Evolutionary conservation across 2,329 filamentous ascomycete genomes (phyloP), one percentile per base, ranked within the genome.

Genomic region (Ascochyta lentis): DNA sequence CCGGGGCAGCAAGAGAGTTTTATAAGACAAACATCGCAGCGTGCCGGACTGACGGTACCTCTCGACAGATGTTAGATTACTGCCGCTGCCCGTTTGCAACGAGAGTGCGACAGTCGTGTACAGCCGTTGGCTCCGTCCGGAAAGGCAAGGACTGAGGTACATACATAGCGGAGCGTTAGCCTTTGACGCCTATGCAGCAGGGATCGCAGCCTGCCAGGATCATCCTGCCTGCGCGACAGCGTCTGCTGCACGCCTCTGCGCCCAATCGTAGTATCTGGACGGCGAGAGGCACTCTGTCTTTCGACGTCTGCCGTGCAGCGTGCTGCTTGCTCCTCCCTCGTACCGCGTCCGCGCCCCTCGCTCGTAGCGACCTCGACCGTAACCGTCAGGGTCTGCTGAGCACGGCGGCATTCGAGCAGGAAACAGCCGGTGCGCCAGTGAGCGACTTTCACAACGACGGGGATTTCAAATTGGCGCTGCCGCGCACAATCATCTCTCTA

Each of bases 41-140:
- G 64, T 61, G 64, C 71, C 73, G 67, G 73, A 56, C 61, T 65
- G 70, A 69, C 69, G 72, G 73, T 67, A 67, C 67, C 66, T 60
- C 66, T 63, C 67, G 64, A 61, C 68, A 73, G 67, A 66, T 72
- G 68, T 72, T 77, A 76, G 71, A 76, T 75, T 75, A 62, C 71
- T 69, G 63, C 71, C 68, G 72, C 70, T 72, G 67, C 71, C 29
- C 69, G 72, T 76, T 76, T 75, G 72, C 73, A 74, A 75, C 69
- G 65, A 61, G 66, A 72, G 68, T 74, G 71, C 72, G 70, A 75
- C 73, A 66, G 65, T 69, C 67, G 64, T 71, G 68, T 69, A 72
- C 69, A 73, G 69, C 70, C 71, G 71, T 75, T 74, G 70, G 66
- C 67, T 69, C 70, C 69, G 71, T 71, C 68, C 70, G 72, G 69